Base-by-base conservation (phyloP, 441 rosid species). In the Eutrema salsugineum region DNA sequence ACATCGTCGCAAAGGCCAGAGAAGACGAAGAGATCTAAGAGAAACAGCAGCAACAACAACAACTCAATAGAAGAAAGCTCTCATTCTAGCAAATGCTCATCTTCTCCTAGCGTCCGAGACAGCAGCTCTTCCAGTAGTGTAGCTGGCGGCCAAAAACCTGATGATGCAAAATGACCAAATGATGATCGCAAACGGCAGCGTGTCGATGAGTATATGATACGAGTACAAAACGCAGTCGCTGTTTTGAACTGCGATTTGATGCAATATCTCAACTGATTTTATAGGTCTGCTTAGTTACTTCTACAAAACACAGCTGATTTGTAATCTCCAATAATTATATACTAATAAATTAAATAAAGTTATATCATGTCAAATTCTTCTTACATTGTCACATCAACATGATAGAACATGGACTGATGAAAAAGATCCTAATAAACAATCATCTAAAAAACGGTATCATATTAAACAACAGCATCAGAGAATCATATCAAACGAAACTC, bases 121-220 rank as follows among this genome's bases (percentile, higher is more conserved):
- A 84, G 86, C 71, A 87, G 97, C 74, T 87, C 95, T 65, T 84
- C 95, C 19, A 73, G 78, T 81, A 88, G 97, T 53, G 66, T 86
- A 55, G 87, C 70, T 40, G 90, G 87, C 68, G 83, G 83, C 75
- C 78, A 77, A 53, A 84, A 76, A 66, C 77, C 76, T 32, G 84
- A 70, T n/a, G 89, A 82, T 59, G 42, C 67, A 73, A 78, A 78
- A 58, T 81, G 80, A 60, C 27, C 6, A 63, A 30, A 51, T 4
- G 8, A n/a, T 11, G 32, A 39, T 27, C 7, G n/a, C 54, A 19
- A 62, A 51, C 57, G 39, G 5, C 2, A 42, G 44, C 14, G 39
- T 19, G 11, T 20, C 3, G 20, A 19, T 28, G 24, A 17, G 50
- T 36, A 63, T 3, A 47, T 56, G 49, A 14, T 56, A 60, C 1